Evolutionary conservation across 2,329 filamentous ascomycete genomes (phyloP).

Genomic region (Passalora sequoiae): DNA sequence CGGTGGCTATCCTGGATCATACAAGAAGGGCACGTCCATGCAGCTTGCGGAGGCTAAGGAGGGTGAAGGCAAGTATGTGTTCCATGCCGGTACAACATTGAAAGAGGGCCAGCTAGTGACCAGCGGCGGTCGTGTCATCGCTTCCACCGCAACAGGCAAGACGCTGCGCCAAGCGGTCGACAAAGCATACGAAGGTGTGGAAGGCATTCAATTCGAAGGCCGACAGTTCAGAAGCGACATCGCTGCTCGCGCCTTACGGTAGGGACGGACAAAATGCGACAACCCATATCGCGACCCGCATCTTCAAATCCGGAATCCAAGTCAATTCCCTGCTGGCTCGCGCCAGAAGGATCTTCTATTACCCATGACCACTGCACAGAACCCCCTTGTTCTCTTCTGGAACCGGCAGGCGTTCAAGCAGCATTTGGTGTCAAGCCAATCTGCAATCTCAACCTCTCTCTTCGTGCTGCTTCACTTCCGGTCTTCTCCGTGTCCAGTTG

Average conservation of each 20-base stretch:
- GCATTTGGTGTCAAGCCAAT: conserved; percentile 31
- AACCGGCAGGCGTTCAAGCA: too few relatives aligned
- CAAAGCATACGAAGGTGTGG: conserved; percentile 80
- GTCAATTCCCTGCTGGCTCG: too few relatives aligned
- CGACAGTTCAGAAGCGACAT: conserved; percentile 95
- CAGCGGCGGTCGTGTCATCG: conserved; percentile 85
- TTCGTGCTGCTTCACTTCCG: conserved; percentile 29
- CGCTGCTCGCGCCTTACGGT: conserved; percentile 51
- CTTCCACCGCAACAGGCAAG: conserved; percentile 72
- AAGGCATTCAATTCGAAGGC: conserved; percentile 73
- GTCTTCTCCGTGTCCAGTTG: conserved; percentile 29
- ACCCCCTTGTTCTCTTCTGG: too few relatives aligned
- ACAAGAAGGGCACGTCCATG: conserved; percentile 70
- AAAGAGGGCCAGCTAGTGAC: conserved; percentile 62
- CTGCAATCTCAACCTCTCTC: conserved; percentile 29
- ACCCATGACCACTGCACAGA: too few relatives aligned
- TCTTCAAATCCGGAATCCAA: too few relatives aligned
- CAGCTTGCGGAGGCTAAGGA: conserved; percentile 48
- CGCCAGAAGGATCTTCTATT: too few relatives aligned
- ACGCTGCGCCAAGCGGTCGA: conserved; percentile 77
- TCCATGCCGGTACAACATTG: conserved; percentile 84
- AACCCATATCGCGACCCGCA: too few relatives aligned
- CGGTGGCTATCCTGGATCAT: conserved; percentile 81
- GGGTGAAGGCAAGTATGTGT: conserved; percentile 59
- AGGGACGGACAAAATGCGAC: background rate